Evolutionary conservation across 208 protist genomes (phyloP), one percentile per base, ranked within the genome.

Genomic region (Crithidia sp.): DNA sequence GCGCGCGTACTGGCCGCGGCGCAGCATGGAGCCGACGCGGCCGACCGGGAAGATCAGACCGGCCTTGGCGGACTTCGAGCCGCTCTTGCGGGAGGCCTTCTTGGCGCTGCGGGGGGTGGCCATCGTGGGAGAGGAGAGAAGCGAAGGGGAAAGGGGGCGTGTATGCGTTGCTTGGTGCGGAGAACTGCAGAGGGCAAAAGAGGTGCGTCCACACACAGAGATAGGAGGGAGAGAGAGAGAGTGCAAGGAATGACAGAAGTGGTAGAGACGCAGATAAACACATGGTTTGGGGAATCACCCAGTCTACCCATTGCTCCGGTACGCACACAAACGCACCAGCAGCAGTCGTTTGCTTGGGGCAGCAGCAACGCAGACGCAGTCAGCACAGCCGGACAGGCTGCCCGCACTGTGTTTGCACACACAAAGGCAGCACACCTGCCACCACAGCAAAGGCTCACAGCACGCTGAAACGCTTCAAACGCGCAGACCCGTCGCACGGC

Each of bases 41-140:
- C 98, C 99, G n/a, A 99, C 98, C 49, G 98, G 98, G 91, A 99
- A 99, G 87, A 98, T 96, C 41, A 99, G 96, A 43, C 97, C 97
- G 7, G 98, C 98, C 86, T 95, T 96, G 39, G 82, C 85, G 67
- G 98, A 99, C 73, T 95, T 91, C 47, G 94, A 89, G 49, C 76
- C 67, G 67, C 76, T 72, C 89, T 97, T 89, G 77, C 77, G 82
- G 64, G 82, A 73, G 50, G 84, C 79, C 87, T 92, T 90, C 84
- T 92, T 92, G 52, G 77, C 73, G 68, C 79, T 80, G 79, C 82
- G 81, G 59, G 88, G 88, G 41, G 88, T 90, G 57, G 85, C 85
- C 85, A 92, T 92, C 28, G 37, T 77, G 45, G 2, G 12, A 2
- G 12, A 49, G 12, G 45, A 13, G 45, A 49, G 12, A 49, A 13